Evolutionary conservation across 2,329 filamentous ascomycete species (phyloP), one percentile per base, ranked within the genome.

Genomic region (Xylaria sp.): DNA sequence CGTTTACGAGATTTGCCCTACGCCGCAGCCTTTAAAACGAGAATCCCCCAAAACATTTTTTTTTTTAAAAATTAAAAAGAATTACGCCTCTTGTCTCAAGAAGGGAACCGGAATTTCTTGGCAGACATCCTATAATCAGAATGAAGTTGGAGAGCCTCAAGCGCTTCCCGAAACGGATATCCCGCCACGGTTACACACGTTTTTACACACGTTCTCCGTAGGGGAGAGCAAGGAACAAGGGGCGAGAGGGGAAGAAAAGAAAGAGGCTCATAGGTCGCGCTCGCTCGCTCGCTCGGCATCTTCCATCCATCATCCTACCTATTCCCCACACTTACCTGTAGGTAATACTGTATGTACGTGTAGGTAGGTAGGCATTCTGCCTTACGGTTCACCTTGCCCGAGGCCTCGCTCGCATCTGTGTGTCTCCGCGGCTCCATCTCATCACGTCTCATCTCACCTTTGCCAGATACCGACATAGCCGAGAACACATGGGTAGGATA

Each of bases 381-480:
- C 65, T 66, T 53, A 51, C 59, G n/a, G 15, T 54, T 38, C 64
- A 59, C 58, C 64, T 62, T 42, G 20, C 23, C 46, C 15, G 38
- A 42, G 42, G 59, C 59, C 53, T 63, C 40, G 9, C 48, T 54
- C 36, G n/a, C 48, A 56, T 38, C 9, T 15, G n/a, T 38, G 6
- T 15, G n/a, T 38, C 53, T 56, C 53, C 17, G 15, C 51, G 17
- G 31, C 51, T 36, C 33, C 51, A 54, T 31, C 26, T 20, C 48
- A 42, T 20, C 54, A 44, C 63, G 42, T 65, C 63, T 53, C 46
- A 65, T 56, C 53, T 36, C 53, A 56, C 54, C 36, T 58, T 64
- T 57, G 4, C 38, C 11, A 26, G 56, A 46, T 58, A 68, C 66
- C 66, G 66, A 61, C 31, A 61, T 60, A 65, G 49, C 61, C 63